Evolutionary conservation across 225 moss, liverwort and hornwort species (phyloP).

Genomic region (Climacium dendroides): DNA sequence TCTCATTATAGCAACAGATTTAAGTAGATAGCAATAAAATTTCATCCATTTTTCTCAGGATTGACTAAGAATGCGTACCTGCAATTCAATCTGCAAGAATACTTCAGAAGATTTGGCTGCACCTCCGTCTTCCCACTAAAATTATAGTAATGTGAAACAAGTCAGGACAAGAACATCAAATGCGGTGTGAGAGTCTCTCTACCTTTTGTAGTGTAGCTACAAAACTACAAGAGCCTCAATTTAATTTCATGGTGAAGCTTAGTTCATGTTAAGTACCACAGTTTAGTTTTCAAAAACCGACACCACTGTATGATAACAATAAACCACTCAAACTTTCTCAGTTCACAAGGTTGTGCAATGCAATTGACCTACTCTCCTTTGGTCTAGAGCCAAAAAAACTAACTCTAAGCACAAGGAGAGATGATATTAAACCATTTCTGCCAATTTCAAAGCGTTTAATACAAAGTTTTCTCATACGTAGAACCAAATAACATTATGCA

Average conservation of each 20-base stretch:
- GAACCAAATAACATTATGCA: not conserved
- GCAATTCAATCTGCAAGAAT: constrained; percentile 74
- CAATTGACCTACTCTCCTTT: not conserved
- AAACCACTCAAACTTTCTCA: not conserved
- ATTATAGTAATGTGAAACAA: not conserved
- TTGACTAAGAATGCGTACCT: constrained; percentile 10
- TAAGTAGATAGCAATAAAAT: not conserved
- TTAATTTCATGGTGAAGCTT: not conserved
- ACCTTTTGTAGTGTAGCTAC: not conserved
- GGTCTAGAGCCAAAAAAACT: not conserved
- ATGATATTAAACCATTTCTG: not conserved
- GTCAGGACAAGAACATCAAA: not conserved
- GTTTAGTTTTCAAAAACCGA: not conserved
- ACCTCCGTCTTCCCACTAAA: constrained; percentile 63
- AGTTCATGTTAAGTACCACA: not conserved
- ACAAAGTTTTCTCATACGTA: not conserved
- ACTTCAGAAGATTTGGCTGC: constrained; percentile 70
- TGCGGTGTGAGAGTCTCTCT: not conserved
- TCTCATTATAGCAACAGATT: not conserved
- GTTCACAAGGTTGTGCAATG: not conserved
- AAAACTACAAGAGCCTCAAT: not conserved
- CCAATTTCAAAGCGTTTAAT: not conserved
- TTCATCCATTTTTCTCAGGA: not conserved
- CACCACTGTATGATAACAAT: not conserved
- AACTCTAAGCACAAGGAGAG: not conserved